Evolutionary conservation across 768 basidiomycete species (phyloP).

Genomic region (Tulasnella sp.): DNA sequence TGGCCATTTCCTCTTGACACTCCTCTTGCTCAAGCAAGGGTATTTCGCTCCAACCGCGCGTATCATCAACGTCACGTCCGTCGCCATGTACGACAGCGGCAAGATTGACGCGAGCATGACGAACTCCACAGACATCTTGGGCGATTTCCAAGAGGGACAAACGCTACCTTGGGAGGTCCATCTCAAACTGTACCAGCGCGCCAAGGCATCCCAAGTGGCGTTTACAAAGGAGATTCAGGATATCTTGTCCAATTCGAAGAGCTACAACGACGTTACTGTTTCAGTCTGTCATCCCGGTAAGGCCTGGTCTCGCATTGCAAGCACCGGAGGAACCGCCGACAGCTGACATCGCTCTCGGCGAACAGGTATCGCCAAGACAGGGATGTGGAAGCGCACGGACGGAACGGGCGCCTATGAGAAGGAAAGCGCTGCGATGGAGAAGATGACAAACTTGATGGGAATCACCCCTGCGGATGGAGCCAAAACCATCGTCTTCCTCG

Average conservation of each 20-base stretch:
- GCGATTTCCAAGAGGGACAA: not conserved
- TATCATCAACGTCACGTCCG: slow-evolving; percentile 1
- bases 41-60: not conserved
- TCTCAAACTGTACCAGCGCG: not conserved
- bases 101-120: not conserved
- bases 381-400: not conserved
- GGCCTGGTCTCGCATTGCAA: not conserved
- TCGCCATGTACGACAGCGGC: not conserved
- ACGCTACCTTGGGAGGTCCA: not conserved
- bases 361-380: not conserved
- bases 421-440: not conserved
- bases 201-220: slow-evolving; percentile 1
- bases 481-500: slow-evolving; percentile 2
- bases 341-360: not conserved
- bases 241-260: not conserved
- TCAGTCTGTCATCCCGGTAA: slow-evolving; percentile 5
- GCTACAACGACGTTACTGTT: slow-evolving; percentile 1
- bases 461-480: not conserved
- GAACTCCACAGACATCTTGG: slow-evolving; percentile 3
- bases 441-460: not conserved
- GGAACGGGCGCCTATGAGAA: not conserved
- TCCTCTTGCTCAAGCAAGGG: not conserved
- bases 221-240: slow-evolving; percentile 7
- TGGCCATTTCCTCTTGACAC: not conserved
- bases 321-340: not conserved